Percentiles rank a stretch among this genome's conserved stretches.
These are phyloP conservation scores for Dothideomycetes sp. DNA, from an alignment of 2,329 filamentous ascomycete genomes.

Conservation along the genomic window DNA sequence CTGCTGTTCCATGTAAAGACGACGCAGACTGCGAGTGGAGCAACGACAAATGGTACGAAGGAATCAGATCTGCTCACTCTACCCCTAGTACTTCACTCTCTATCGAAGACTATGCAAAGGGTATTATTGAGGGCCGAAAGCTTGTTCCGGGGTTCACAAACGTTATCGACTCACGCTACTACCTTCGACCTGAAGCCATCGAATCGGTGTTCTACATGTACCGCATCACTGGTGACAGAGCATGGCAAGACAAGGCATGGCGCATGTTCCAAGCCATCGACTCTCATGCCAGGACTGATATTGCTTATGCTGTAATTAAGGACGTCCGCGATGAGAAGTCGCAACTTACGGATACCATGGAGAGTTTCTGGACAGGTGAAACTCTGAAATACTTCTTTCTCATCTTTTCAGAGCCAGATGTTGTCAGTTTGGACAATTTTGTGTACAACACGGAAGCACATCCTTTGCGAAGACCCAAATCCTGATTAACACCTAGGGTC, in stretches of 20 bases:
- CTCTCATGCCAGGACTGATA: slow-evolving; percentile 49
- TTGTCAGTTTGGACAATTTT: slow-evolving; percentile 48
- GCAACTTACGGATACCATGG: slow-evolving; percentile 52
- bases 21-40: slow-evolving; percentile 33
- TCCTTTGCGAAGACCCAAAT: slow-evolving; percentile 9
- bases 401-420: slow-evolving; percentile 50
- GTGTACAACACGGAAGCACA: slow-evolving; percentile 13
- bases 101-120: slow-evolving; percentile 18
- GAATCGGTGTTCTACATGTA: slow-evolving; percentile 74
- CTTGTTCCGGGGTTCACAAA: slow-evolving; percentile 48
- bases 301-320: slow-evolving; percentile 56
- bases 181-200: slow-evolving; percentile 67
- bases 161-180: slow-evolving; percentile 50
- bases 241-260: slow-evolving; percentile 63
- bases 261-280: slow-evolving; percentile 60
- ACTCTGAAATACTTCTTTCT: slow-evolving; percentile 61
- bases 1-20: slow-evolving; percentile 37
- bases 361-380: slow-evolving; percentile 59
- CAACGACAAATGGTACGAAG: slow-evolving; percentile 35
- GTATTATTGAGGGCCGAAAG: slow-evolving; percentile 33
- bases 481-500: no score
- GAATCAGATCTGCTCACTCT: slow-evolving; percentile 29
- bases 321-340: slow-evolving; percentile 45
- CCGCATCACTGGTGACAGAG: slow-evolving; percentile 57
- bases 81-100: slow-evolving; percentile 15